Evolutionary conservation across 139 green algal genomes (phyloP).

Genomic region (Tetradesmus lagerheimii): DNA sequence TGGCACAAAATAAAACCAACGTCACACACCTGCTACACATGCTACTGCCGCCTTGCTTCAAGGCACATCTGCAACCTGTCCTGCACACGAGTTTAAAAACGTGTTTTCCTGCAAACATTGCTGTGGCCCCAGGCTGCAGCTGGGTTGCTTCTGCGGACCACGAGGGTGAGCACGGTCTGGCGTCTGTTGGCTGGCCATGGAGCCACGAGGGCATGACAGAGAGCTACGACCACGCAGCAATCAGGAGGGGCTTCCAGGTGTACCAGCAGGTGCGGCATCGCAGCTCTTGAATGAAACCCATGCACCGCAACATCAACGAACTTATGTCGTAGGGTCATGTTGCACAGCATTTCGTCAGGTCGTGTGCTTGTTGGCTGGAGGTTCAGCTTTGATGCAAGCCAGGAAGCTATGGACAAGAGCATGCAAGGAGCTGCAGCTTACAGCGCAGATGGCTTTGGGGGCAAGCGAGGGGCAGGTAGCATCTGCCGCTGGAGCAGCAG

Average conservation of each 20-base stretch:
- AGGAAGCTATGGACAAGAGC: too few species aligned
- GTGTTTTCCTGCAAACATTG: neutral
- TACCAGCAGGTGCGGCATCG: conserved; percentile 67
- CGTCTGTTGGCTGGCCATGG: conserved; percentile 91
- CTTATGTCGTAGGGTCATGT: too few species aligned
- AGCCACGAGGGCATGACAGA: conserved; percentile 91
- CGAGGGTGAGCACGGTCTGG: conserved; percentile 95
- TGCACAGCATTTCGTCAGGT: neutral
- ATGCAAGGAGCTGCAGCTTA: too few species aligned
- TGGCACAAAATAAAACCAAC: too few species aligned
- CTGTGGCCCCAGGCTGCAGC: conserved; percentile 7
- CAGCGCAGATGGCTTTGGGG: too few species aligned
- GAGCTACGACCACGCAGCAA: conserved; percentile 95
- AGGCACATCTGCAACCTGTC: neutral
- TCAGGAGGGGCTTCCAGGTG: conserved; percentile 94
- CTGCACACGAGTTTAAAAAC: neutral
- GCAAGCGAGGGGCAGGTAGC: too few species aligned
- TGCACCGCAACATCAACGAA: too few species aligned
- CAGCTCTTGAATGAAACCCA: neutral
- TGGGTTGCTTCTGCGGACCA: conserved; percentile 49
- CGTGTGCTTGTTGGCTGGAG: too few species aligned
- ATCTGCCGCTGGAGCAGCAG: too few species aligned
- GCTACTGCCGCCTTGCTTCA: neutral
- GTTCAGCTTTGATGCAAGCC: too few species aligned
- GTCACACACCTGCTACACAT: too few species aligned